A percentile compares a stretch with the other conserved stretches of the same genome.
phyloP scores from a whole-genome alignment of 768 basidiomycete species.

The Auricularia auricula-judae region DNA sequence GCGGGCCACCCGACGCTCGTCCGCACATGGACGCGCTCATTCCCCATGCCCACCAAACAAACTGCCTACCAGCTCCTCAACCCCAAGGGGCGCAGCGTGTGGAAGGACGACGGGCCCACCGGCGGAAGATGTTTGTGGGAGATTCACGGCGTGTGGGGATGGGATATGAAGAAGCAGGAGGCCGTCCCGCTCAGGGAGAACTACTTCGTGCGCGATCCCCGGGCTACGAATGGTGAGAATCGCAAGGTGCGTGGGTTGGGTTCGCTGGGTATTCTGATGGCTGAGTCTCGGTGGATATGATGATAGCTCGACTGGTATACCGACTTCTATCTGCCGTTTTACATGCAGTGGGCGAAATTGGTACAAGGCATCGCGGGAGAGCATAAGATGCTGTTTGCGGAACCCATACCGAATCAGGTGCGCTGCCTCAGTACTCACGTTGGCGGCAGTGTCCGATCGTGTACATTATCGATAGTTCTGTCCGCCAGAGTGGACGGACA shows the following conservation, averaged over 20 bases:
- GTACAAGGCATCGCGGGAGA: slow-evolving; percentile 37
- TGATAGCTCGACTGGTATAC: slow-evolving; percentile 73
- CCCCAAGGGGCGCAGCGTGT: slow-evolving; percentile 44
- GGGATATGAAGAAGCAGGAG: slow-evolving; percentile 53
- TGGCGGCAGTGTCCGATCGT: too few species aligned
- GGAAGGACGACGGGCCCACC: slow-evolving; percentile 68
- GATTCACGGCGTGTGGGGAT: slow-evolving; percentile 89
- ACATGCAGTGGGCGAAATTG: slow-evolving; percentile 53
- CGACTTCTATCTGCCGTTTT: slow-evolving; percentile 75
- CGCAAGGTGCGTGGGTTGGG: not conserved
- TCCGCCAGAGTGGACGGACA: slow-evolving; percentile 61
- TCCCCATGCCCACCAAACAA: slow-evolving; percentile 73
- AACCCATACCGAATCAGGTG: slow-evolving; percentile 92
- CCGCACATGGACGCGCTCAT: slow-evolving; percentile 73
- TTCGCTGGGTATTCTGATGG: not conserved
- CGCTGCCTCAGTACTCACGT: not conserved
- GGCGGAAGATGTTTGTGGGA: slow-evolving; percentile 65
- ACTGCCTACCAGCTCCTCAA: slow-evolving; percentile 54
- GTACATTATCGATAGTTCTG: slow-evolving; percentile 45
- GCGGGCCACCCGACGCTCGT: slow-evolving; percentile 75
- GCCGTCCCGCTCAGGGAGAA: slow-evolving; percentile 72
- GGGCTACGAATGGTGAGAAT: not conserved
- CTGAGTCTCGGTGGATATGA: not conserved
- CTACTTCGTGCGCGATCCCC: slow-evolving; percentile 46
- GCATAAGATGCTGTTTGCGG: slow-evolving; percentile 56